Evolutionary conservation across 2,329 filamentous ascomycete species (phyloP).

Genomic region (Ophiostoma australiae): DNA sequence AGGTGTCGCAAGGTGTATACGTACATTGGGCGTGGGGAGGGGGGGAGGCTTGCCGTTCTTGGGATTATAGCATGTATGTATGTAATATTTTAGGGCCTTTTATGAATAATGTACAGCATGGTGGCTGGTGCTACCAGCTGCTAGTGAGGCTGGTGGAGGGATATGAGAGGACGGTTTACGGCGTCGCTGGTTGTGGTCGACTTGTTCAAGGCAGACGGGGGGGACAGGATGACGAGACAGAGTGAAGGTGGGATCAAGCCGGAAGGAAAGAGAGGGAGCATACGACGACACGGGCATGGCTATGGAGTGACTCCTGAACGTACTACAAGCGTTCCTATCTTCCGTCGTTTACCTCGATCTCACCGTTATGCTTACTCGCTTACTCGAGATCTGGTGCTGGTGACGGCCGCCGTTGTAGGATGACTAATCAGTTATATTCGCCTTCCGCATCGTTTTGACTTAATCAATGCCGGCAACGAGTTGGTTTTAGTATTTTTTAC

Average conservation of each 20-base stretch:
- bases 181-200: neutral
- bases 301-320: too few species aligned
- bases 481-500: too few species aligned
- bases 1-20: neutral
- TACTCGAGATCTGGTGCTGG: too few species aligned
- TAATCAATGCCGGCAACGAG: too few species aligned
- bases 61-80: neutral
- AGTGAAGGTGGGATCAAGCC: neutral
- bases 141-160: neutral
- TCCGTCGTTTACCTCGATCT: too few species aligned
- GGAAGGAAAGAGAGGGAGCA: neutral
- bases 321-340: too few species aligned
- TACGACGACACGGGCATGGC: too few species aligned
- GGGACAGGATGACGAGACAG: neutral
- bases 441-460: too few species aligned
- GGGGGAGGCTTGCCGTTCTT: neutral
- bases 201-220: neutral
- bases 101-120: neutral
- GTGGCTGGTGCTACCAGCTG: neutral
- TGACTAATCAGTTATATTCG: too few species aligned
- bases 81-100: neutral
- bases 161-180: neutral
- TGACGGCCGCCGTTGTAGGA: too few species aligned
- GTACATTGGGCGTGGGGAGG: neutral
- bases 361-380: too few species aligned